phyloP scores from a whole-genome alignment of 1,284 basidiomycete genomes.

The Naganishia albida region DNA sequence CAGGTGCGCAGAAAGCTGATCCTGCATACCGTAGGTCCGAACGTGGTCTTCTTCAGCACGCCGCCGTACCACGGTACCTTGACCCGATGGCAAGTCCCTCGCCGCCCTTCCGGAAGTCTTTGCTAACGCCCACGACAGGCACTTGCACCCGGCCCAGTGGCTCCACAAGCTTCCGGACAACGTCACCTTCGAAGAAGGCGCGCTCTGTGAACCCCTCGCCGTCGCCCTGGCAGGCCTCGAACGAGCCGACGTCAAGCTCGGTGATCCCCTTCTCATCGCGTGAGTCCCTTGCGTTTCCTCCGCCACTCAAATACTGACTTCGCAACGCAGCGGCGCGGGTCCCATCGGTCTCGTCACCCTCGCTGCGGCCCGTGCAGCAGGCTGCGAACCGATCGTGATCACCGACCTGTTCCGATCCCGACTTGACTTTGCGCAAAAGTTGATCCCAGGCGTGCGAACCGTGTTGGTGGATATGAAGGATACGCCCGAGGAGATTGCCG shows the following conservation, averaged over 20 bases:
- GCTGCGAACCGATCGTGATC: conserved; percentile 59
- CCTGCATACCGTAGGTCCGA: conserved; percentile 43
- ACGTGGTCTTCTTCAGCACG: conserved; percentile 57
- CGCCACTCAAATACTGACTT: no score
- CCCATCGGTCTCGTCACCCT: conserved; percentile 60
- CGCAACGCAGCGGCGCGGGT: conserved; percentile 52
- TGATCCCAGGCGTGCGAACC: conserved; percentile 57
- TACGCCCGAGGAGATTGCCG: conserved; percentile 46
- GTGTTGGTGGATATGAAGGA: conserved; percentile 47
- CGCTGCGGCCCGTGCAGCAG: conserved; percentile 58
- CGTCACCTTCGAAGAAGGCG: conserved; percentile 58
- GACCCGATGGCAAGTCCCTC: conserved; percentile 48
- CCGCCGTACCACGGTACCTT: conserved; percentile 58
- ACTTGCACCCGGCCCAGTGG: conserved; percentile 60
- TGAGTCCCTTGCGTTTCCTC: conserved; percentile 35
- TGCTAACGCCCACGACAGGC: conserved; percentile 33
- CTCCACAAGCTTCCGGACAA: conserved; percentile 58
- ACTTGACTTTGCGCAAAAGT: conserved; percentile 58
- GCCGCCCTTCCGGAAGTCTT: conserved; percentile 36
- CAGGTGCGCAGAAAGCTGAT: neutral
- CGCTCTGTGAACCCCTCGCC: conserved; percentile 58
- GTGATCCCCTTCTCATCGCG: conserved; percentile 57
- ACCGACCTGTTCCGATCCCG: conserved; percentile 59
- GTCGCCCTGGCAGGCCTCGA: conserved; percentile 61
- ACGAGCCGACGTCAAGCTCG: conserved; percentile 56